Evolutionary conservation across 176 grass and related monocot species (phyloP).

Genomic region (Eleusine coracana): DNA sequence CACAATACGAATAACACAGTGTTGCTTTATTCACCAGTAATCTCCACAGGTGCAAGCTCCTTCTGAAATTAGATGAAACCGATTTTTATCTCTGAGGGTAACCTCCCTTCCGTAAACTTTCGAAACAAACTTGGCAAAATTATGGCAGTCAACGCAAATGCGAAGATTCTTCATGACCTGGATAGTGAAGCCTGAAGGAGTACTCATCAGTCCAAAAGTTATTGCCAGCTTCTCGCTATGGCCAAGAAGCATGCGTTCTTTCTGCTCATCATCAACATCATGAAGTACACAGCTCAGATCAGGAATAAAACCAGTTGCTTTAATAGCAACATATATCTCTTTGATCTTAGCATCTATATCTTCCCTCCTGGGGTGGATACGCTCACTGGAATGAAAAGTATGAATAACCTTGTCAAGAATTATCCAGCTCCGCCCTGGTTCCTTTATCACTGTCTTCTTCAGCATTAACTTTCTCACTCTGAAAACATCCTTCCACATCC

Average conservation of each 20-base stretch:
- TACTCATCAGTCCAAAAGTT: slow-evolving; percentile 77
- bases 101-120: slow-evolving; percentile 61
- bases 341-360: slow-evolving; percentile 62
- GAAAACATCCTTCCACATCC: slow-evolving; percentile 74
- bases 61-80: slow-evolving; percentile 56
- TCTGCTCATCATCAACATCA: slow-evolving; percentile 88
- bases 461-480: slow-evolving; percentile 68
- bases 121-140: slow-evolving; percentile 81
- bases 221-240: slow-evolving; percentile 80
- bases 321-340: slow-evolving; percentile 61
- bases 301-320: slow-evolving; percentile 70
- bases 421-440: slow-evolving; percentile 74
- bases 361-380: slow-evolving; percentile 63
- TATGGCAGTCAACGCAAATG: slow-evolving; percentile 82
- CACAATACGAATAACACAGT: neutral
- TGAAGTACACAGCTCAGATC: slow-evolving; percentile 76
- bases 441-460: slow-evolving; percentile 64
- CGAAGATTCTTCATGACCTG: slow-evolving; percentile 76
- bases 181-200: slow-evolving; percentile 39
- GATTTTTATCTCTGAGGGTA: slow-evolving; percentile 76
- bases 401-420: slow-evolving; percentile 71
- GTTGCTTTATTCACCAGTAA: slow-evolving; percentile 61
- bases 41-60: slow-evolving; percentile 72
- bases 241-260: slow-evolving; percentile 68
- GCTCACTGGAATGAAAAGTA: slow-evolving; percentile 59